A percentile compares a stretch with the other conserved stretches of the same genome.
Conservation (phyloP, 177 flowering plant genomes). For the Vitis hybrid region DNA sequence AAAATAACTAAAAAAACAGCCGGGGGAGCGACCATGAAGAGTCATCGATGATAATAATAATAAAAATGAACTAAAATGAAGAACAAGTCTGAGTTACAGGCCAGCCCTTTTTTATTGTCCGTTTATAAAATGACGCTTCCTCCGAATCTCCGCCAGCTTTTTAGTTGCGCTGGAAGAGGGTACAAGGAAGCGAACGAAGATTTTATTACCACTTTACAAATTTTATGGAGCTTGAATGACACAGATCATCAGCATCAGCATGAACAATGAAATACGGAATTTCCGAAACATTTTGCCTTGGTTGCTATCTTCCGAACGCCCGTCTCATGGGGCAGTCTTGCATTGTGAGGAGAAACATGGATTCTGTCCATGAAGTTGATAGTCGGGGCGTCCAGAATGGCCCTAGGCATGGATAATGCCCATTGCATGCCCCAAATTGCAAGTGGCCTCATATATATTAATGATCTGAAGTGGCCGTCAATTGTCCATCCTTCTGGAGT, state of each 20-base stretch:
- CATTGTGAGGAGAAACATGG: conserved; percentile 8
- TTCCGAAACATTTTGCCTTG: conserved; percentile 54
- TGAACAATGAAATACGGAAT: conserved; percentile 56
- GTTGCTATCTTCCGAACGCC: conserved; percentile 43
- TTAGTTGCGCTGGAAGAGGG: background rate
- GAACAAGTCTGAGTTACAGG: too few species aligned
- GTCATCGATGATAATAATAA: too few species aligned
- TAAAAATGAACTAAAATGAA: too few species aligned
- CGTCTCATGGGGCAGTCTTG: conserved; percentile 6
- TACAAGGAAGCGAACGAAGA: background rate
- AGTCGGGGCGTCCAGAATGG: conserved; percentile 71
- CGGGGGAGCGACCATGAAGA: too few species aligned
- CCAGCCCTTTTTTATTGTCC: background rate
- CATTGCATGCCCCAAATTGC: conserved; percentile 99
- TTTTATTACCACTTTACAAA: background rate
- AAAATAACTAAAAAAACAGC: too few species aligned
- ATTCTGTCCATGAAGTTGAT: conserved; percentile 74
- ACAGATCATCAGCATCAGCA: conserved; percentile 29
- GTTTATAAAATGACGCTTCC: background rate
- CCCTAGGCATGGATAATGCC: conserved; percentile 74
- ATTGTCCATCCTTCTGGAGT: conserved; percentile 95
- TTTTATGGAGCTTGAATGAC: background rate
- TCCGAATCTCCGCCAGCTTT: background rate
- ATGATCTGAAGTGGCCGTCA: conserved; percentile 88
- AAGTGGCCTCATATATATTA: conserved; percentile 94